Evolutionary conservation across 139 green algal genomes (phyloP).

Genomic region (Tetradesmus obliquus): DNA sequence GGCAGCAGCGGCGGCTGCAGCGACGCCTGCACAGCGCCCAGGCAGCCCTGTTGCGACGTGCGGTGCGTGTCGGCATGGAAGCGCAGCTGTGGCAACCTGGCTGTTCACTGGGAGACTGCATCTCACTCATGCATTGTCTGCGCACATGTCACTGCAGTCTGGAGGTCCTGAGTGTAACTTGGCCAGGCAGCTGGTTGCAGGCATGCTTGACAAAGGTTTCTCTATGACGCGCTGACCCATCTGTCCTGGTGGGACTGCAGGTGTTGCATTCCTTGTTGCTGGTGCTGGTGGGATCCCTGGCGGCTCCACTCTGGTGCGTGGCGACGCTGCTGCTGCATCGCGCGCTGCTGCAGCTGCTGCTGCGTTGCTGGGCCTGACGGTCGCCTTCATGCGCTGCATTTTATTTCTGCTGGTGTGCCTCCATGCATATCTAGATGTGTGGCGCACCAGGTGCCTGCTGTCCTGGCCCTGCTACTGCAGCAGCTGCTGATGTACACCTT

Average conservation of each 20-base stretch:
- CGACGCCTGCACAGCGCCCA: not conserved
- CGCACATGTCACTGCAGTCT: not conserved
- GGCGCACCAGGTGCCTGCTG: not conserved
- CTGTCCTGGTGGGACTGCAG: not conserved
- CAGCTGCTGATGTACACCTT: no score
- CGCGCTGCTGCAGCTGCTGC: not conserved
- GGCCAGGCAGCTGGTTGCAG: not conserved
- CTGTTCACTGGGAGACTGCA: not conserved
- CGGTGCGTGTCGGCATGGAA: not conserved
- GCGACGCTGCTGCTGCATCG: not conserved
- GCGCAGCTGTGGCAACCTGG: not conserved
- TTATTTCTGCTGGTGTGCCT: not conserved
- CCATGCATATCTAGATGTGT: not conserved
- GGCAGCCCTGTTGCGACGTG: conserved; percentile 33
- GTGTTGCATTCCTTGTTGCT: conserved; percentile 57
- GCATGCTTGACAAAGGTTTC: not conserved
- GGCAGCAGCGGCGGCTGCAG: not conserved
- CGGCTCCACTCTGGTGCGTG: conserved; percentile 62
- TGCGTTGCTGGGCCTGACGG: not conserved
- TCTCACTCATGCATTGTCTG: not conserved
- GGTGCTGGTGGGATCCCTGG: conserved; percentile 63
- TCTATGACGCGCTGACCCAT: no score
- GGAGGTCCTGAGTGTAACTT: not conserved
- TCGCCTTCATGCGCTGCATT: not conserved
- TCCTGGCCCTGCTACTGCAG: no score